These are phyloP conservation scores for Triticum timopheevii DNA, from an alignment of 176 grass and related monocot species.

Conservation along the genomic window DNA sequence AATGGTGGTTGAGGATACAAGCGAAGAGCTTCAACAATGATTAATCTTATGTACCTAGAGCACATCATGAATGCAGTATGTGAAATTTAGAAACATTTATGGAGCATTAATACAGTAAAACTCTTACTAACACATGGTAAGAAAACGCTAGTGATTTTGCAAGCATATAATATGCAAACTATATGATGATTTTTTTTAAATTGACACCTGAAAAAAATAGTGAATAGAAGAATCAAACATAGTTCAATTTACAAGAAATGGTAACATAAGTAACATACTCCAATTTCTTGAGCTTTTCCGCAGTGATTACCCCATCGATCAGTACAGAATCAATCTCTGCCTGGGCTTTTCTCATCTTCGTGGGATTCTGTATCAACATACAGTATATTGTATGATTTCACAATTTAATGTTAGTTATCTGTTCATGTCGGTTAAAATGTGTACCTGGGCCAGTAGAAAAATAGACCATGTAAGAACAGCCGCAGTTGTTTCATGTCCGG, in stretches of 20 bases:
- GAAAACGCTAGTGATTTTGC: not conserved
- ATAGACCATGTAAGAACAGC: slow-evolving; percentile 95
- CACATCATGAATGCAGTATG: slow-evolving; percentile 14
- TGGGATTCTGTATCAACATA: slow-evolving; percentile 61
- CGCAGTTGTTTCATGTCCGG: slow-evolving; percentile 98
- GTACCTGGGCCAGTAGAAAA: slow-evolving; percentile 86
- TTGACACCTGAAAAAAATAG: not conserved
- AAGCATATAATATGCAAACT: slow-evolving; percentile 9
- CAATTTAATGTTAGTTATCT: not conserved
- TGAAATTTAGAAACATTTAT: not conserved
- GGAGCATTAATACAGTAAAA: not conserved
- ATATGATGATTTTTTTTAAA: not conserved
- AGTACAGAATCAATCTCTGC: slow-evolving; percentile 86
- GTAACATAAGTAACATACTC: slow-evolving; percentile 57
- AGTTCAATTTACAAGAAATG: slow-evolving; percentile 24
- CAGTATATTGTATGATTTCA: not conserved
- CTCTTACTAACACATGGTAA: not conserved
- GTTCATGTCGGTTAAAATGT: slow-evolving; percentile 6
- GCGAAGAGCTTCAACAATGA: slow-evolving; percentile 91
- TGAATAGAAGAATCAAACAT: slow-evolving; percentile 5
- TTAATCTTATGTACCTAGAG: slow-evolving; percentile 80
- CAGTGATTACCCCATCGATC: slow-evolving; percentile 44
- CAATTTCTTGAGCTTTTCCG: slow-evolving; percentile 65
- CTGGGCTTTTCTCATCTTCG: slow-evolving; percentile 96
- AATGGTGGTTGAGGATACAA: slow-evolving; percentile 92